Percentiles rank a stretch among this genome's conserved stretches.
These are phyloP conservation scores for Penicillium mononematosum DNA, from an alignment of 495 filamentous ascomycete species.

Conservation along the genomic window DNA sequence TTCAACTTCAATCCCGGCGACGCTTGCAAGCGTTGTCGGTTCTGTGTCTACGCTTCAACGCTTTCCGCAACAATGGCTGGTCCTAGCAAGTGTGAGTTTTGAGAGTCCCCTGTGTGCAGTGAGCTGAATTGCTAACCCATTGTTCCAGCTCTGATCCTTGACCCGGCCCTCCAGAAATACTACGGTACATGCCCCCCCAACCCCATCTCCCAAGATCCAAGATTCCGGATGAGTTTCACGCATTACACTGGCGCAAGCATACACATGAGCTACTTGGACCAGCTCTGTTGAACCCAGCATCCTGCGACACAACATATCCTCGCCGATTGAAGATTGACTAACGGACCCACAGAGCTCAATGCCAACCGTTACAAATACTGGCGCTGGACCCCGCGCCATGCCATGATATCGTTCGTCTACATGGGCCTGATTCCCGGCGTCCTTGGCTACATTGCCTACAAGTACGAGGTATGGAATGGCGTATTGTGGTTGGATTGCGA, in stretches of 20 bases:
- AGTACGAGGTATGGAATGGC: constrained; percentile 69
- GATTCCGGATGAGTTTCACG: not conserved
- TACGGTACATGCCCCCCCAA: constrained; percentile 53
- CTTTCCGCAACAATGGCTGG: constrained; percentile 44
- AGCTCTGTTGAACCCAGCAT: not conserved
- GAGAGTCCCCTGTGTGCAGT: not conserved
- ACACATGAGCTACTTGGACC: no score
- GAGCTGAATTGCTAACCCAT: constrained; percentile 9
- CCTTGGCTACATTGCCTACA: constrained; percentile 67
- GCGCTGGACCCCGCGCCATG: constrained; percentile 82
- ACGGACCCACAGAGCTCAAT: constrained; percentile 65
- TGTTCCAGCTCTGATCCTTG: constrained; percentile 57
- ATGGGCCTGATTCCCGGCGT: constrained; percentile 65
- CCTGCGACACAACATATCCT: not conserved
- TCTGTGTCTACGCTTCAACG: constrained; percentile 19
- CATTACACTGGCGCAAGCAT: not conserved
- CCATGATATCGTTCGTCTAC: constrained; percentile 73
- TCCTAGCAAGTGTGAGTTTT: constrained; percentile 49
- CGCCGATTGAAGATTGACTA: constrained; percentile 17
- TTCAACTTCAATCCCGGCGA: constrained; percentile 14
- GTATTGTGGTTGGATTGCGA: not conserved
- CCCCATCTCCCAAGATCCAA: constrained; percentile 13
- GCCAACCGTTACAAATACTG: constrained; percentile 92
- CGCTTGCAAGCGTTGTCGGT: constrained; percentile 1
- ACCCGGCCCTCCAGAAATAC: constrained; percentile 77